Conservation (phyloP, 768 basidiomycete species). For the Pluteus cervinus region DNA sequence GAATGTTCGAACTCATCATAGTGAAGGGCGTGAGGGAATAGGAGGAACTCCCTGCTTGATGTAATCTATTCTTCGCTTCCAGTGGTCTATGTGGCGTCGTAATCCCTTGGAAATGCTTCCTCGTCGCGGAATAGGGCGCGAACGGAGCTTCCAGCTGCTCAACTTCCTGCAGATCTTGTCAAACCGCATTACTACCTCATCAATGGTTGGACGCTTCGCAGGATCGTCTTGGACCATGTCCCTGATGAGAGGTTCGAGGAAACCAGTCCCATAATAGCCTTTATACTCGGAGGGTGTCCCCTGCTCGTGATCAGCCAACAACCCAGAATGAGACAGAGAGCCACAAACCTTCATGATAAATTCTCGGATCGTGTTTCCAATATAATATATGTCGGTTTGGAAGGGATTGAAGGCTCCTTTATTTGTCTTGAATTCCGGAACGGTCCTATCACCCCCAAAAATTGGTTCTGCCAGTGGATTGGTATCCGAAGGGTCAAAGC, state of each 20-base stretch:
- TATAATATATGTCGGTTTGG: conserved; percentile 35
- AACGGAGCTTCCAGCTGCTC: conserved; percentile 15
- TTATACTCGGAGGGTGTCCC: too few relatives aligned
- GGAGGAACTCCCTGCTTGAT: too few relatives aligned
- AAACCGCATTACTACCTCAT: conserved; percentile 16
- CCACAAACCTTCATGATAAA: conserved; percentile 26
- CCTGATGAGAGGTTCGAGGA: conserved; percentile 10
- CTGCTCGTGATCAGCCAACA: too few relatives aligned
- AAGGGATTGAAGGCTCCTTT: conserved; percentile 36
- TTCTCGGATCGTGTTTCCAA: conserved; percentile 29
- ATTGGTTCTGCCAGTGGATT: conserved; percentile 19
- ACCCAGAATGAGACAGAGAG: too few relatives aligned
- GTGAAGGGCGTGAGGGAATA: too few relatives aligned
- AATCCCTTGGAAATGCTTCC: too few relatives aligned
- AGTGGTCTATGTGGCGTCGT: too few relatives aligned
- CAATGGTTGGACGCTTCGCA: conserved; percentile 17
- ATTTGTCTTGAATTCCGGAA: conserved; percentile 34
- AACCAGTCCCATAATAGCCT: conserved; percentile 14
- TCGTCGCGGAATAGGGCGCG: too few relatives aligned
- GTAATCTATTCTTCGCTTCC: too few relatives aligned
- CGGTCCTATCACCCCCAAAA: too few relatives aligned
- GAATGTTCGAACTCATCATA: too few relatives aligned
- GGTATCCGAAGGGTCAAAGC: conserved; percentile 16
- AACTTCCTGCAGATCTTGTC: conserved; percentile 8
- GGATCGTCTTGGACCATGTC: conserved; percentile 22